phyloP scores from a whole-genome alignment of 176 grass and related monocot genomes.

The Rhynchospora breviuscula region DNA sequence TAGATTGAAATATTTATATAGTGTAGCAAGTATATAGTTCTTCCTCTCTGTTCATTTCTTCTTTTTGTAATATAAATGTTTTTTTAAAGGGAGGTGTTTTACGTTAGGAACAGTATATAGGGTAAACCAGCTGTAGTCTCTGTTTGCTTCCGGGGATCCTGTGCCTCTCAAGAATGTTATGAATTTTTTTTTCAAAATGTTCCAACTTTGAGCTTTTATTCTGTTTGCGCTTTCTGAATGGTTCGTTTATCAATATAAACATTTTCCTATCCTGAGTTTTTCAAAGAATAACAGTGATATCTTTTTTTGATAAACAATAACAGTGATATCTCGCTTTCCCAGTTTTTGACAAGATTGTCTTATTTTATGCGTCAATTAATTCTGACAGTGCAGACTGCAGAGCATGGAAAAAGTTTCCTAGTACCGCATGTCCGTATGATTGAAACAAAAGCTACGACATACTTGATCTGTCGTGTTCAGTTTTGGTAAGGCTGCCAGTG shows the following conservation, averaged over 20 bases:
- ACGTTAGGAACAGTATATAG: not conserved
- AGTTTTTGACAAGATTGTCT: no score
- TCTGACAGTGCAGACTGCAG: no score
- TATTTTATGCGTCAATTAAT: no score
- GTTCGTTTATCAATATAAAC: not conserved
- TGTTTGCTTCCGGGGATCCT: not conserved
- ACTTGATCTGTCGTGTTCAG: no score
- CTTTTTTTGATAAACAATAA: no score
- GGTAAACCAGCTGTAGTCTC: not conserved
- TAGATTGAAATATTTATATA: slow-evolving; percentile 26
- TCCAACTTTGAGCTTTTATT: not conserved
- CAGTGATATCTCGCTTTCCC: no score
- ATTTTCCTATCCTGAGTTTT: no score
- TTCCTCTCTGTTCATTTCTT: not conserved
- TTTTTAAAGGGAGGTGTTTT: not conserved
- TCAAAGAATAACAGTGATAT: no score
- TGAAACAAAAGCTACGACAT: no score
- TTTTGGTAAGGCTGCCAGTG: no score
- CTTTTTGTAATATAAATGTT: slow-evolving; percentile 4
- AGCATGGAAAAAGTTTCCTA: no score
- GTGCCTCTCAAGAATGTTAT: not conserved
- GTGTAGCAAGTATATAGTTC: slow-evolving; percentile 9
- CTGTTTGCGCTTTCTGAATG: not conserved
- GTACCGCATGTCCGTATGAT: no score
- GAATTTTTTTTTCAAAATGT: not conserved